Percentiles rank a stretch among this genome's conserved stretches.
These are phyloP conservation scores for Oryza glumipatula DNA, from an alignment of 176 grass and related monocot genomes.

Conservation along the genomic window DNA sequence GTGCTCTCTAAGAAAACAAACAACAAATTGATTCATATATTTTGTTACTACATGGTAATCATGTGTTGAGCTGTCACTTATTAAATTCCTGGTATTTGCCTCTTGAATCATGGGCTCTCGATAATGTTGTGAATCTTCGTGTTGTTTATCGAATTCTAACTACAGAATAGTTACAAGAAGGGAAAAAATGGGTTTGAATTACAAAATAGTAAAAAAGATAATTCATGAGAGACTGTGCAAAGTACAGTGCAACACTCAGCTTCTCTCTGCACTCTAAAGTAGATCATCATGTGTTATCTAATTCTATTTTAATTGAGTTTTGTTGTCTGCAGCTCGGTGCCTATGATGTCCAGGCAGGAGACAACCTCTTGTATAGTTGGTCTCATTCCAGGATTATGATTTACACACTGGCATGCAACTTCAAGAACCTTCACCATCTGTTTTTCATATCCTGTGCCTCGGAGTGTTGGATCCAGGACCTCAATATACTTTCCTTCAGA, in stretches of 20 bases:
- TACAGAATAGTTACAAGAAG: background rate
- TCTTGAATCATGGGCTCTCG: background rate
- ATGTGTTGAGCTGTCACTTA: background rate
- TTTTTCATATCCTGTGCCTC: constrained; percentile 49
- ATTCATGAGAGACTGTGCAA: background rate
- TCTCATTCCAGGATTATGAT: constrained; percentile 46
- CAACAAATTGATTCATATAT: background rate
- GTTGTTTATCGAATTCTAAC: background rate
- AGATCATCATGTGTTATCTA: background rate
- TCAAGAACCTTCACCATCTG: constrained; percentile 72
- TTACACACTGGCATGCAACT: constrained; percentile 52
- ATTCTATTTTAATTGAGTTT: constrained; percentile 15
- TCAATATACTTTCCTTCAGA: constrained; percentile 48
- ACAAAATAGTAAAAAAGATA: background rate
- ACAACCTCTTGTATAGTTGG: constrained; percentile 57
- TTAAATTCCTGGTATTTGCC: background rate
- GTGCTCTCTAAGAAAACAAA: too few species aligned
- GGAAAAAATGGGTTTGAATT: background rate
- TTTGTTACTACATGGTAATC: background rate
- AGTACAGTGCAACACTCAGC: background rate
- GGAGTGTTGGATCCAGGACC: constrained; percentile 46
- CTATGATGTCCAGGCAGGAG: constrained; percentile 45
- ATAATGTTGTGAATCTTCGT: background rate
- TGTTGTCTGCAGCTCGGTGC: constrained; percentile 4
- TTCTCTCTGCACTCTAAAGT: constrained; percentile 1